Evolutionary conservation across 306 rosid species (phyloP).

Genomic region (Acacia confusa): DNA sequence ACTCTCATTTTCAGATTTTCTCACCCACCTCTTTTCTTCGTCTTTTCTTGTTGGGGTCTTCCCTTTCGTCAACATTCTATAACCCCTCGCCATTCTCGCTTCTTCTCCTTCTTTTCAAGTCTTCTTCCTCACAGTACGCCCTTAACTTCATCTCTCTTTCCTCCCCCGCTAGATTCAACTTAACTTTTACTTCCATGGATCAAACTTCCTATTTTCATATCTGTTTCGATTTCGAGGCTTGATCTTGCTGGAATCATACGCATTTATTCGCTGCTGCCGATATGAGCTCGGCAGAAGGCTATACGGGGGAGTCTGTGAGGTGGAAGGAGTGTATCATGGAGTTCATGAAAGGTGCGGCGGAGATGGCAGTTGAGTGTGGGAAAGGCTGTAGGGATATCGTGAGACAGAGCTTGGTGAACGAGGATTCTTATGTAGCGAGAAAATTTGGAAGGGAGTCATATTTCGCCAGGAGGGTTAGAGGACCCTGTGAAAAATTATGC

Average conservation of each 20-base stretch:
- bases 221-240: background rate
- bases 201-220: background rate
- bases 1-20: conserved; percentile 20
- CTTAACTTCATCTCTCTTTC: background rate
- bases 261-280: background rate
- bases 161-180: background rate
- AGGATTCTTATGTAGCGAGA: conserved; percentile 45
- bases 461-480: conserved; percentile 43
- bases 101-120: background rate
- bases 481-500: conserved; percentile 41
- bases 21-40: conserved; percentile 26
- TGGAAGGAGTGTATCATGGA: conserved; percentile 55
- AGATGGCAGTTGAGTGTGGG: conserved; percentile 78
- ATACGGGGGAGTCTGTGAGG: conserved; percentile 39
- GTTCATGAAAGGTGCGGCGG: conserved; percentile 74
- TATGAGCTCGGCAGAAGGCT: conserved; percentile 21
- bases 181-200: background rate
- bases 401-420: conserved; percentile 68
- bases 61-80: conserved; percentile 36
- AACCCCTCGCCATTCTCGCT: background rate
- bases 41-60: background rate
- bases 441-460: conserved; percentile 50
- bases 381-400: conserved; percentile 90
- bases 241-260: background rate
- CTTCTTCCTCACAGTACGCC: conserved; percentile 27